These are phyloP conservation scores for Drosera spatulata DNA, from an alignment of 179 eudicot species.

Conservation along the genomic window DNA sequence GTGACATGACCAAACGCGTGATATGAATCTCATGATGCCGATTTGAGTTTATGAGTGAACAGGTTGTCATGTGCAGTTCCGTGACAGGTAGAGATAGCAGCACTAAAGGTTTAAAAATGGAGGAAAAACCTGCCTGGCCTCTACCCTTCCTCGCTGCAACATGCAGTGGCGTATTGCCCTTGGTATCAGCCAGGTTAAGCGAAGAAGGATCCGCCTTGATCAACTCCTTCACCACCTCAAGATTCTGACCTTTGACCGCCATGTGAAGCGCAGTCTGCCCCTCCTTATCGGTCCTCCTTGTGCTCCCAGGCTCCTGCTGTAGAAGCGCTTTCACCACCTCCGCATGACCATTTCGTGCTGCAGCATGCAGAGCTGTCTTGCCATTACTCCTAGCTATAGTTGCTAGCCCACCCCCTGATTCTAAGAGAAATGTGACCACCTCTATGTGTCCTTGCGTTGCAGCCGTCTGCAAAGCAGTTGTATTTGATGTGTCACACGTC, in stretches of 20 bases:
- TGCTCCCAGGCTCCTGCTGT: slow-evolving; percentile 41
- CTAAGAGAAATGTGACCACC: slow-evolving; percentile 65
- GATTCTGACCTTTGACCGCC: slow-evolving; percentile 88
- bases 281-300: slow-evolving; percentile 61
- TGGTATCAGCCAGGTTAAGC: slow-evolving; percentile 56
- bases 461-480: slow-evolving; percentile 86
- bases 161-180: slow-evolving; percentile 79
- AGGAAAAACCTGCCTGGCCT: slow-evolving; percentile 37
- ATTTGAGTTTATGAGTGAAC: no score
- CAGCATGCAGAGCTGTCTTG: slow-evolving; percentile 83
- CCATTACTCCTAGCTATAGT: slow-evolving; percentile 83
- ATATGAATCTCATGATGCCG: no score
- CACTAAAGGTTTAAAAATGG: neutral
- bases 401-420: slow-evolving; percentile 60
- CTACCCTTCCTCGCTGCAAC: slow-evolving; percentile 73
- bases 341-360: slow-evolving; percentile 84
- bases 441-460: slow-evolving; percentile 82
- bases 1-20: no score
- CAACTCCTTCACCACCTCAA: slow-evolving; percentile 66
- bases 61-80: neutral
- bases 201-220: slow-evolving; percentile 48
- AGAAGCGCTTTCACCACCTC: slow-evolving; percentile 64
- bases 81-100: neutral
- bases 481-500: slow-evolving; percentile 79
- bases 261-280: slow-evolving; percentile 95